Conservation (phyloP, 2,329 filamentous ascomycete genomes). For the Hyphodiscus sp. region DNA sequence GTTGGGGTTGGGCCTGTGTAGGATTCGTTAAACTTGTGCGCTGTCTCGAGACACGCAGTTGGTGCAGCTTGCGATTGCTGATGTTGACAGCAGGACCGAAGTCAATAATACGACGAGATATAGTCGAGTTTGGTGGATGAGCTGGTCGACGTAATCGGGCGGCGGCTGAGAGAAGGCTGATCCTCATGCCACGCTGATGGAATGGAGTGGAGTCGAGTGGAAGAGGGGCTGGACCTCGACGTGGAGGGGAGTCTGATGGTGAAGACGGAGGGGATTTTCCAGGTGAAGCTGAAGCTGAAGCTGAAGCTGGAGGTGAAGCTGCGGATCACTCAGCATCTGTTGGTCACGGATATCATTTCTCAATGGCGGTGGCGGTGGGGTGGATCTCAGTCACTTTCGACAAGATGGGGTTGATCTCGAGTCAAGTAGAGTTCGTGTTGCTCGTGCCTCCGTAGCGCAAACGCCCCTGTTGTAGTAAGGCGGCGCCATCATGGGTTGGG, state of each 20-base stretch:
- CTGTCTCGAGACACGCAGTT: neutral
- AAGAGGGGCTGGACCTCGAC: neutral
- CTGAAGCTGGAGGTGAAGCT: neutral
- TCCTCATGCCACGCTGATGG: neutral
- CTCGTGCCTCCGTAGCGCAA: too few relatives aligned
- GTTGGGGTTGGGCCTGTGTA: neutral
- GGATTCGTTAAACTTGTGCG: neutral
- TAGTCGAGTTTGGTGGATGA: neutral
- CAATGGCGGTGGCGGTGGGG: too few relatives aligned
- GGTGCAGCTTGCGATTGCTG: too few relatives aligned
- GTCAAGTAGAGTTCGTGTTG: too few relatives aligned
- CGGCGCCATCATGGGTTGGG: too few relatives aligned
- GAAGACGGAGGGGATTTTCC: too few relatives aligned
- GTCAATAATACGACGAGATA: neutral
- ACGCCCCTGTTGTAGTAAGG: too few relatives aligned
- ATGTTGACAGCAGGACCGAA: neutral
- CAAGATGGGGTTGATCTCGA: too few relatives aligned
- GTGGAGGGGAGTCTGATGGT: too few relatives aligned
- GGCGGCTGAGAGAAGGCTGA: neutral
- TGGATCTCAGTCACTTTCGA: too few relatives aligned
- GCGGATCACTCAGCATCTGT: neutral
- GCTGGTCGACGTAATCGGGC: neutral
- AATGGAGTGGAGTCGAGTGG: neutral
- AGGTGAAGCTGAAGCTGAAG: neutral
- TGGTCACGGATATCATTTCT: too few relatives aligned